A percentile compares a stretch with the other conserved stretches of the same genome.
Evolutionary conservation across 352 stramenopile genomes (phyloP).

Genomic region (Phytophthora meadii): DNA sequence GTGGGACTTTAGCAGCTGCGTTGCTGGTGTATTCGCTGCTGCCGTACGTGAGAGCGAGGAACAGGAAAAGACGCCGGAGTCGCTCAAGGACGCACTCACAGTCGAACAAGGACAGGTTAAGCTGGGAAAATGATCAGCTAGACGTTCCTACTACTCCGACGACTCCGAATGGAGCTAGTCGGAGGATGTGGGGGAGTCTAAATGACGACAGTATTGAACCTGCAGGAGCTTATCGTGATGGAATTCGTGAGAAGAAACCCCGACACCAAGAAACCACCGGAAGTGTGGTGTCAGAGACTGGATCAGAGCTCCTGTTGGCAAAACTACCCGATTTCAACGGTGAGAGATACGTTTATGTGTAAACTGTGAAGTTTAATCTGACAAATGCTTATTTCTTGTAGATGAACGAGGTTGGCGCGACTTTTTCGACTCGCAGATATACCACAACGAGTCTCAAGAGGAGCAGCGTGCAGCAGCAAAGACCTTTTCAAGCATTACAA

Average conservation of each 20-base stretch:
- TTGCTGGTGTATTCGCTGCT: slow-evolving; percentile 39
- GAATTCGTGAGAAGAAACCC: slow-evolving; percentile 9
- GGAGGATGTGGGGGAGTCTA: slow-evolving; percentile 21
- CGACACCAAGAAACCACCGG: slow-evolving; percentile 17
- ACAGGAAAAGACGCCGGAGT: slow-evolving; percentile 19
- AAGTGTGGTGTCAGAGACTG: slow-evolving; percentile 11
- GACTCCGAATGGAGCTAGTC: slow-evolving; percentile 24
- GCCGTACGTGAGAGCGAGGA: slow-evolving; percentile 28
- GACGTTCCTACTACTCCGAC: slow-evolving; percentile 17
- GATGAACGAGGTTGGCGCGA: slow-evolving; percentile 54
- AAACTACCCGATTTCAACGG: slow-evolving; percentile 53
- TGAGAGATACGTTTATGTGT: slow-evolving; percentile 12
- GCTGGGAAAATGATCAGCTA: slow-evolving; percentile 3
- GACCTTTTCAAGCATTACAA: slow-evolving; percentile 5
- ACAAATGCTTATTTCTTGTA: slow-evolving; percentile 21
- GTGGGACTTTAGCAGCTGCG: slow-evolving; percentile 36
- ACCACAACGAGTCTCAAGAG: slow-evolving; percentile 28
- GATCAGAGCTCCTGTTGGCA: slow-evolving; percentile 38
- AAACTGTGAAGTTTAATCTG: not conserved
- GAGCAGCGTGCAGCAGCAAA: slow-evolving; percentile 23
- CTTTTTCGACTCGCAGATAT: slow-evolving; percentile 63
- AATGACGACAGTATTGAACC: slow-evolving; percentile 29
- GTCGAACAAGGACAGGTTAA: slow-evolving; percentile 11
- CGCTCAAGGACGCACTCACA: slow-evolving; percentile 19
- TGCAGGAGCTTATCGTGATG: slow-evolving; percentile 15